A percentile compares a stretch with the other conserved stretches of the same genome.
Evolutionary conservation across 2,329 filamentous ascomycete genomes (phyloP).

Genomic region (Penicillium occitanis): DNA sequence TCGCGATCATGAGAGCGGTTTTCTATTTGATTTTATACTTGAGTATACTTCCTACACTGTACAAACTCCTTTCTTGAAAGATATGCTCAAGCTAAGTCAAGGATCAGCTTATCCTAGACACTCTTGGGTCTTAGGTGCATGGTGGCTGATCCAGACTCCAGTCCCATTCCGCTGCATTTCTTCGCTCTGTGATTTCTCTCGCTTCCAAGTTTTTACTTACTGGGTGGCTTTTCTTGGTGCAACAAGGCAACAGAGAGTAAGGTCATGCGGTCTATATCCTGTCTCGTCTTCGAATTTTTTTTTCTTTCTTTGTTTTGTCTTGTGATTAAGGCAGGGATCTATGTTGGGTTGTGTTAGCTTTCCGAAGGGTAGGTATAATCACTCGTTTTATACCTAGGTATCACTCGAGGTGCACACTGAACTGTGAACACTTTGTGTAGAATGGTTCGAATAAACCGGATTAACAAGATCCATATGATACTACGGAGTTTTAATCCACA

Average conservation of each 20-base stretch:
- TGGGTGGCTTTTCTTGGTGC: slow-evolving; percentile 3
- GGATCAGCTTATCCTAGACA: background rate
- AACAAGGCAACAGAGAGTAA: background rate
- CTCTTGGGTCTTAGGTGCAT: background rate
- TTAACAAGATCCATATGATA: slow-evolving; percentile 8
- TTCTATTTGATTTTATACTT: background rate
- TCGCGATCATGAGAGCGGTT: background rate
- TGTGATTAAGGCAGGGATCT: background rate
- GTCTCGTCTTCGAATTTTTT: background rate
- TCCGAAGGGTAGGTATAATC: background rate
- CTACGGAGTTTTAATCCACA: slow-evolving; percentile 10
- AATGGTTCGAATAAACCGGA: background rate
- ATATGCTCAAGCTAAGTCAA: background rate
- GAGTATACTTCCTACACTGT: background rate
- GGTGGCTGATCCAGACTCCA: background rate
- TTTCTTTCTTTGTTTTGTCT: background rate
- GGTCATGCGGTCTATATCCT: background rate
- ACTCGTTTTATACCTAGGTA: background rate
- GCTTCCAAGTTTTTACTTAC: background rate
- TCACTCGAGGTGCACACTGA: background rate
- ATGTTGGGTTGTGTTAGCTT: background rate
- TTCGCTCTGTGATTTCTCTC: background rate
- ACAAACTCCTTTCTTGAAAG: background rate
- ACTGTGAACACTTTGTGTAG: background rate
- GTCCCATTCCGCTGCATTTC: background rate